phyloP scores from a whole-genome alignment of 306 rosid genomes.

The Gillenia trifoliata region DNA sequence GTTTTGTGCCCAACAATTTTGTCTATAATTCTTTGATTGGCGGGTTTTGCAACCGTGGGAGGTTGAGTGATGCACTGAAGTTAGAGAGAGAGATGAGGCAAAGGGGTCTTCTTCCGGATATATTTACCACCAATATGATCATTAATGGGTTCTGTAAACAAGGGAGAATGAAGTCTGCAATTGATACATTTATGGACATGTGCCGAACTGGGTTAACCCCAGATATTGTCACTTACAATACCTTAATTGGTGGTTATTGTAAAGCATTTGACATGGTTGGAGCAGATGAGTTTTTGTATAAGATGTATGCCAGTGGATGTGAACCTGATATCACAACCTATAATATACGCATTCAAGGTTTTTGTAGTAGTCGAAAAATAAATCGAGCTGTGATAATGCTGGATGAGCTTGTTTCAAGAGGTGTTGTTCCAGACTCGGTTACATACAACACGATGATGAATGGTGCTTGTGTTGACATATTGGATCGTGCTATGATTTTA shows the following conservation, averaged over 20 bases:
- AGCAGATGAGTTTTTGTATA: slow-evolving; percentile 46
- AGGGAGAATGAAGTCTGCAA: slow-evolving; percentile 64
- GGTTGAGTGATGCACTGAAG: slow-evolving; percentile 48
- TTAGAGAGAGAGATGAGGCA: slow-evolving; percentile 63
- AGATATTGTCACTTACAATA: slow-evolving; percentile 61
- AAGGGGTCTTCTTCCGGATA: slow-evolving; percentile 64
- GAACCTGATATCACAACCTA: slow-evolving; percentile 71
- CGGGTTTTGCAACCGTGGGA: slow-evolving; percentile 50
- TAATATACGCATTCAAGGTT: slow-evolving; percentile 56
- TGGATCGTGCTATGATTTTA: slow-evolving; percentile 59
- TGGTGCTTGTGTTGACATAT: slow-evolving; percentile 54
- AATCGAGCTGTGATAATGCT: slow-evolving; percentile 49
- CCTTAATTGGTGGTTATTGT: slow-evolving; percentile 66
- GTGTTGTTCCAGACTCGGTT: slow-evolving; percentile 55
- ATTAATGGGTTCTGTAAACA: slow-evolving; percentile 61
- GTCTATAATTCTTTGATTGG: slow-evolving; percentile 69
- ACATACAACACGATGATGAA: slow-evolving; percentile 64
- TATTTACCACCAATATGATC: slow-evolving; percentile 59
- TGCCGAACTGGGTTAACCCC: slow-evolving; percentile 48
- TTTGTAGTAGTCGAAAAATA: slow-evolving; percentile 44
- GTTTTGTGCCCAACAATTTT: slow-evolving; percentile 70
- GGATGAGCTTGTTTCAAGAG: slow-evolving; percentile 57
- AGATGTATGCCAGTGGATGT: slow-evolving; percentile 50
- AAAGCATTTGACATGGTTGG: slow-evolving; percentile 58
- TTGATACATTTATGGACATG: slow-evolving; percentile 49